phyloP scores from a whole-genome alignment of 441 rosid species.

The Eugenia klotzschiana region DNA sequence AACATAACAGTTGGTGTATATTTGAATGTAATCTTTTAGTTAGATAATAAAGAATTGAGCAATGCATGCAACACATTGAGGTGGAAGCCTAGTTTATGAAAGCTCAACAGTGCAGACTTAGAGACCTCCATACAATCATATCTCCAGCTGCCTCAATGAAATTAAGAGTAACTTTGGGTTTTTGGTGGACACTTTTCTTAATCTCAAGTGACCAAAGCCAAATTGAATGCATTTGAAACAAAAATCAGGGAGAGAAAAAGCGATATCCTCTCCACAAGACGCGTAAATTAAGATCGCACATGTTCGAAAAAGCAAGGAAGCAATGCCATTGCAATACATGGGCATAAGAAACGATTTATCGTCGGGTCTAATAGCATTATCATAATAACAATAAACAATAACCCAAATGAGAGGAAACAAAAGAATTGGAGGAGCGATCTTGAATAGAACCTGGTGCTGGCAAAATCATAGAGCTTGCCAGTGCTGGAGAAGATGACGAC shows the following conservation, averaged over 20 bases:
- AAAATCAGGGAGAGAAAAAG: background rate
- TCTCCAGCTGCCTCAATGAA: background rate
- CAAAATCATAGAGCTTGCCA: slow-evolving; percentile 7
- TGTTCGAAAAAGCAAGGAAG: background rate
- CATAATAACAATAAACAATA: background rate
- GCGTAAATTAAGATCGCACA: background rate
- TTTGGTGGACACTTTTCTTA: background rate
- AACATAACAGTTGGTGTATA: background rate
- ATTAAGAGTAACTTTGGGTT: background rate
- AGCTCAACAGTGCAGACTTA: background rate
- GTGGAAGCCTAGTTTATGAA: background rate
- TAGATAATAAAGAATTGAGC: background rate
- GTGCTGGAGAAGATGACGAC: slow-evolving; percentile 15
- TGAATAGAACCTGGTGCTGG: slow-evolving; percentile 5
- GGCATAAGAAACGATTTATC: background rate
- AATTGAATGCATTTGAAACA: background rate
- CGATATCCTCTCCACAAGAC: background rate
- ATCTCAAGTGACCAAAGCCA: background rate
- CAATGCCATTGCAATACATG: background rate
- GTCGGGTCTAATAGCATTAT: background rate
- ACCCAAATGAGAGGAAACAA: background rate
- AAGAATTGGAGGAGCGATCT: background rate
- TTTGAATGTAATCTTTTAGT: background rate
- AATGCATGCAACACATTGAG: background rate
- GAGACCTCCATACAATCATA: background rate